A percentile compares a stretch with the other conserved stretches of the same genome.
phyloP scores from a whole-genome alignment of 2,329 filamentous ascomycete genomes.

The Aspergillus unguis region DNA sequence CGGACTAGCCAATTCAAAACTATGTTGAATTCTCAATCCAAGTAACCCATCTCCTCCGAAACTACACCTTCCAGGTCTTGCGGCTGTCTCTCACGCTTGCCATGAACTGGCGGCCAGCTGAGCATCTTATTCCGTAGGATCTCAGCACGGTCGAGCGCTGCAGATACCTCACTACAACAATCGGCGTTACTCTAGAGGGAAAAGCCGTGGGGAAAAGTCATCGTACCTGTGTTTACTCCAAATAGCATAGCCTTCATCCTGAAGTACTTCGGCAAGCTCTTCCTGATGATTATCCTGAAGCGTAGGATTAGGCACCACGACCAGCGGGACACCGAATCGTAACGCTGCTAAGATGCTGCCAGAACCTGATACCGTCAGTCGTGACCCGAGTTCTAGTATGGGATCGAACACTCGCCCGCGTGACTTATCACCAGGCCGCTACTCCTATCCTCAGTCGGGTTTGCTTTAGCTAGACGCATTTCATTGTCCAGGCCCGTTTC shows the following conservation, averaged over 20 bases:
- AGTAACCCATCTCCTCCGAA: constrained; percentile 56
- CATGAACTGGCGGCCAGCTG: constrained; percentile 51
- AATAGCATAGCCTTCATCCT: constrained; percentile 72
- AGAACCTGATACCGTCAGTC: constrained; percentile 59
- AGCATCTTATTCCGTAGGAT: constrained; percentile 41
- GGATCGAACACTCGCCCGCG: constrained; percentile 59
- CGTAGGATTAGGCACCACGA: constrained; percentile 81
- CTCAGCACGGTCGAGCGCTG: constrained; percentile 50
- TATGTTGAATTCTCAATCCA: constrained; percentile 41
- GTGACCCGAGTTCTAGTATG: background rate
- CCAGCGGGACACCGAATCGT: constrained; percentile 68
- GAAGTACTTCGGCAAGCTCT: constrained; percentile 76
- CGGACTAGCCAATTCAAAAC: background rate
- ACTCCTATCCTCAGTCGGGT: constrained; percentile 32
- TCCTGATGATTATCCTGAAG: constrained; percentile 88
- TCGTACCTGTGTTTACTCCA: constrained; percentile 64
- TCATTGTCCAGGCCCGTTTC: constrained; percentile 55
- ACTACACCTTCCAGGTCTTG: constrained; percentile 51
- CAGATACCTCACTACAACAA: constrained; percentile 43
- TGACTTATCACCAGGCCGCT: constrained; percentile 82
- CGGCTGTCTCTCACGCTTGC: constrained; percentile 41
- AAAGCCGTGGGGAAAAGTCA: background rate
- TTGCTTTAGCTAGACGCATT: constrained; percentile 55
- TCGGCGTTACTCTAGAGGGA: background rate
- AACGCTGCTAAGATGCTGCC: constrained; percentile 85